These are phyloP conservation scores for Penicillium paxilli DNA, from an alignment of 495 filamentous ascomycete species.

Conservation along the genomic window DNA sequence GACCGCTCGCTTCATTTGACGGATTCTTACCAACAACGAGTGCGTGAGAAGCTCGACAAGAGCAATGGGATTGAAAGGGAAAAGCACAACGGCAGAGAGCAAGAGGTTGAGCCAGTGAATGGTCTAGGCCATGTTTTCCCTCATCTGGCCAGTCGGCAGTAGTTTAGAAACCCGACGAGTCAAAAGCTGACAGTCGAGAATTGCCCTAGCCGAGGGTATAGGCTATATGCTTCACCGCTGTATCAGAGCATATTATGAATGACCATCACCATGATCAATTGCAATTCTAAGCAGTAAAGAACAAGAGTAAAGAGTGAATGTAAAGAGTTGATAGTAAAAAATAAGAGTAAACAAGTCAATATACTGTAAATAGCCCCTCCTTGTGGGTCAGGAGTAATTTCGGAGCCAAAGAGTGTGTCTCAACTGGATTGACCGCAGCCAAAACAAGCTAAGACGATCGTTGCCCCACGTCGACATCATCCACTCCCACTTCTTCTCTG, in stretches of 20 bases:
- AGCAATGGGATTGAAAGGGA: background rate
- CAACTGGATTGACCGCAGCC: slow-evolving; percentile 17
- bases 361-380: too few species aligned
- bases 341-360: too few species aligned
- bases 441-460: slow-evolving; percentile 26
- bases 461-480: slow-evolving; percentile 31
- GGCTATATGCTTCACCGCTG: too few species aligned
- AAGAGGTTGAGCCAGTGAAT: slow-evolving; percentile 10
- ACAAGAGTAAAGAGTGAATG: too few species aligned
- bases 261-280: too few species aligned
- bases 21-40: slow-evolving; percentile 42
- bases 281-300: too few species aligned
- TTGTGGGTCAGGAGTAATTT: slow-evolving; percentile 5
- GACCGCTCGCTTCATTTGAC: slow-evolving; percentile 51
- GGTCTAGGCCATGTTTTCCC: slow-evolving; percentile 46
- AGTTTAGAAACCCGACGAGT: too few species aligned
- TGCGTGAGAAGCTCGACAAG: slow-evolving; percentile 37
- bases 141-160: too few species aligned
- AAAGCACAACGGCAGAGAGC: background rate
- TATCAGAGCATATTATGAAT: too few species aligned
- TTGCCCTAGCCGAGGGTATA: too few species aligned
- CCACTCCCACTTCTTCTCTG: slow-evolving; percentile 16
- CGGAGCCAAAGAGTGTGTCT: background rate
- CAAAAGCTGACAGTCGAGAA: too few species aligned
- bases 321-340: too few species aligned